A percentile compares a stretch with the other conserved stretches of the same genome.
These are phyloP conservation scores for Scutellaria barbata DNA, from an alignment of 257 asterid genomes.

Conservation along the genomic window DNA sequence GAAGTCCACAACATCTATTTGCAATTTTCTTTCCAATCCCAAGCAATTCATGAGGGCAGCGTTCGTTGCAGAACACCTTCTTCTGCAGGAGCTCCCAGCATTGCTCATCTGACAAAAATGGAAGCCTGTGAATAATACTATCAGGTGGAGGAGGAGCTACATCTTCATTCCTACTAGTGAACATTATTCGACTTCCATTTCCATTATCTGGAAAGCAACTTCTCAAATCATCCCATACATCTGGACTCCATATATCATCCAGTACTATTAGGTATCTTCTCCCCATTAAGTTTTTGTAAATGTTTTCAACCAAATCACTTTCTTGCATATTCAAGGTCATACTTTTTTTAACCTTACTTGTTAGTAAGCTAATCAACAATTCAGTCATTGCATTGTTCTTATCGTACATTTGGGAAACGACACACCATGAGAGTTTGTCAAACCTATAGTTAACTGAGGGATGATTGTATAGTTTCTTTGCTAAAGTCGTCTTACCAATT, in stretches of 20 bases:
- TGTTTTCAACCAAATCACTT: neutral
- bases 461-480: slow-evolving; percentile 36
- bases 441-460: slow-evolving; percentile 19
- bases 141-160: slow-evolving; percentile 24
- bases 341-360: neutral
- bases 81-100: slow-evolving; percentile 44
- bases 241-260: slow-evolving; percentile 52
- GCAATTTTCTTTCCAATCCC: slow-evolving; percentile 36
- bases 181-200: slow-evolving; percentile 43
- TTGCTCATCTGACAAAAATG: slow-evolving; percentile 14
- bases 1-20: slow-evolving; percentile 37
- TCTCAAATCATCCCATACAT: slow-evolving; percentile 36
- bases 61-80: slow-evolving; percentile 35
- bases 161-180: slow-evolving; percentile 36
- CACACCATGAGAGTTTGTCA: slow-evolving; percentile 34
- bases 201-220: slow-evolving; percentile 28
- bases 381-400: slow-evolving; percentile 30
- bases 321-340: neutral
- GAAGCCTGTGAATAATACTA: slow-evolving; percentile 23
- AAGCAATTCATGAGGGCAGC: slow-evolving; percentile 37
- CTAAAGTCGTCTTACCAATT: slow-evolving; percentile 34
- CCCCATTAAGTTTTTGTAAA: slow-evolving; percentile 32
- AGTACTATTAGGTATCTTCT: slow-evolving; percentile 42
- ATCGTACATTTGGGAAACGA: slow-evolving; percentile 36
- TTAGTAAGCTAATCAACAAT: neutral